Percentiles rank a stretch among this genome's conserved stretches.
These are phyloP conservation scores for Hymenoscyphus occultus DNA, from an alignment of 2,329 filamentous ascomycete genomes.

Conservation along the genomic window DNA sequence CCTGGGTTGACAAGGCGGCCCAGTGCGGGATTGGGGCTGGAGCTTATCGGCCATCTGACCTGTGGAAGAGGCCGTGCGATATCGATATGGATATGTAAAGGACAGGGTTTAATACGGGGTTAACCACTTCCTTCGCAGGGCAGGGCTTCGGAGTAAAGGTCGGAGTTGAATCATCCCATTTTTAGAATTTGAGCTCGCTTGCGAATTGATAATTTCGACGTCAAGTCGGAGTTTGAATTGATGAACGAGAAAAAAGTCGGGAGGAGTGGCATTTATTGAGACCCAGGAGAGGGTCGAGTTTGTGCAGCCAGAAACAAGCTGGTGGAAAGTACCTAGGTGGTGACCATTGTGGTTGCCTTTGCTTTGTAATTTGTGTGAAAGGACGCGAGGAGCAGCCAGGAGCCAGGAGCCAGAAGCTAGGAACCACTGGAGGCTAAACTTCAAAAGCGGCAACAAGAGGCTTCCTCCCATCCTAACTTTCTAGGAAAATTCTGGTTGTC, in stretches of 20 bases:
- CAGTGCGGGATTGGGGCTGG: background rate
- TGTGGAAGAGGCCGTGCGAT: background rate
- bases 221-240: background rate
- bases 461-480: too few species aligned
- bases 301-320: background rate
- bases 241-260: background rate
- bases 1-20: background rate
- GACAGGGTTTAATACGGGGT: slow-evolving; percentile 1
- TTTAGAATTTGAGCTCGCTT: background rate
- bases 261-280: background rate
- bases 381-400: background rate
- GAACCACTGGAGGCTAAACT: too few species aligned
- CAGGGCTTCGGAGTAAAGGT: background rate
- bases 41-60: background rate
- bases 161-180: background rate
- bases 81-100: background rate
- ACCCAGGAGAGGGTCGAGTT: background rate
- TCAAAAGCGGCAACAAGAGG: too few species aligned
- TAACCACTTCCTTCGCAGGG: background rate
- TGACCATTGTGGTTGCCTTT: background rate
- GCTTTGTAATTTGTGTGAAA: background rate
- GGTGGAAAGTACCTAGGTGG: background rate
- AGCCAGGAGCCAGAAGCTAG: too few species aligned
- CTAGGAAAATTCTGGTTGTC: too few species aligned
- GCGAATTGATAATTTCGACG: slow-evolving; percentile 2